A percentile compares a stretch with the other conserved stretches of the same genome.
Evolutionary conservation across 179 eudicot species (phyloP).

Genomic region (Silene coronaria): DNA sequence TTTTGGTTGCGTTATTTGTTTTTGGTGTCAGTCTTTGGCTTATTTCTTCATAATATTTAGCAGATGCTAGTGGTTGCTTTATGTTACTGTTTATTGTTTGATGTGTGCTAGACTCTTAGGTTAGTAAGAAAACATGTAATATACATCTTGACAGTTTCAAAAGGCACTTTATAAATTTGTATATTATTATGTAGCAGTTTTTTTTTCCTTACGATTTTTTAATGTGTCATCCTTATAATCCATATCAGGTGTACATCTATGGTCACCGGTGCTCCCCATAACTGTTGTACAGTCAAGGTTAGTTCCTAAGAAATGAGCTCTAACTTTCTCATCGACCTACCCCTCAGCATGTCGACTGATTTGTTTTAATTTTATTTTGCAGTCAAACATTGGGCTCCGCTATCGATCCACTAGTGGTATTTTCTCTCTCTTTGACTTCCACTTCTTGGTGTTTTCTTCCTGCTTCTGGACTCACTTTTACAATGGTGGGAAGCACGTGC

Average conservation of each 20-base stretch:
- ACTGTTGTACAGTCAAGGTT: conserved; percentile 49
- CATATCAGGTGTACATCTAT: conserved; percentile 45
- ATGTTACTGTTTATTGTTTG: background rate
- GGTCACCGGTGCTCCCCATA: conserved; percentile 27
- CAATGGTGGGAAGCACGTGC: background rate
- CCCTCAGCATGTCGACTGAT: background rate
- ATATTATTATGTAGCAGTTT: background rate
- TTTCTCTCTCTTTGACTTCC: background rate
- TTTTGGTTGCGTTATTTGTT: background rate
- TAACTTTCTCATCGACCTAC: conserved; percentile 2
- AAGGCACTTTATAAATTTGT: background rate
- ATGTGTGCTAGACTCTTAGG: background rate
- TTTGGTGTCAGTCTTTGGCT: background rate
- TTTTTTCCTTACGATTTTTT: background rate
- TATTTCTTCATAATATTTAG: background rate
- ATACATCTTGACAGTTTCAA: background rate
- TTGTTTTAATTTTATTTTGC: conserved; percentile 28
- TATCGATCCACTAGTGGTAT: conserved; percentile 67
- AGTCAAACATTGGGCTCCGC: conserved; percentile 49
- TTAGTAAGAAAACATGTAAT: background rate
- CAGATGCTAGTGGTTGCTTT: background rate
- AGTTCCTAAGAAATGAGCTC: conserved; percentile 16
- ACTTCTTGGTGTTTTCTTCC: background rate
- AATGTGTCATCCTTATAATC: conserved; percentile 7
- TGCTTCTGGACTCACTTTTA: background rate